These are phyloP conservation scores for Lagerstroemia speciosa DNA, from an alignment of 345 rosid species.

Conservation along the genomic window DNA sequence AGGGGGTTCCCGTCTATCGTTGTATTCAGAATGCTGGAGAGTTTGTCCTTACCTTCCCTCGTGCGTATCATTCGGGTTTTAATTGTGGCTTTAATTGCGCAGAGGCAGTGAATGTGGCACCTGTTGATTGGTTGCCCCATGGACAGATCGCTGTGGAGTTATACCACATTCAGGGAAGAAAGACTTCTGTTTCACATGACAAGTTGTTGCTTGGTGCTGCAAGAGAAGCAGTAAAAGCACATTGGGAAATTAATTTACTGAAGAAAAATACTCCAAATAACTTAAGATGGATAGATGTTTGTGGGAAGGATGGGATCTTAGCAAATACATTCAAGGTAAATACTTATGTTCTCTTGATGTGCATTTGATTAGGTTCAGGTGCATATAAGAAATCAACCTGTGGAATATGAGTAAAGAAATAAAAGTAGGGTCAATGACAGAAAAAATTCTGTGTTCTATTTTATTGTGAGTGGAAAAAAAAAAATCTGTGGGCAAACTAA, in stretches of 20 bases:
- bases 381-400: background rate
- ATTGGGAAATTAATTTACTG: conserved; percentile 86
- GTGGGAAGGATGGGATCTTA: conserved; percentile 83
- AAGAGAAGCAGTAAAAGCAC: conserved; percentile 96
- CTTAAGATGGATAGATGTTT: conserved; percentile 74
- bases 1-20: conserved; percentile 88
- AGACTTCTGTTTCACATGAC: conserved; percentile 96
- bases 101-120: conserved; percentile 98
- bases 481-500: no score
- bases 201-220: conserved; percentile 97
- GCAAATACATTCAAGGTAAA: conserved; percentile 79
- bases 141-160: conserved; percentile 90
- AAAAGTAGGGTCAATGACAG: background rate
- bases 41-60: conserved; percentile 91
- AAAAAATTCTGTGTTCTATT: background rate
- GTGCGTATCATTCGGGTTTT: conserved; percentile 98
- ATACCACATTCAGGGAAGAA: conserved; percentile 80
- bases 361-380: background rate
- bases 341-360: background rate
- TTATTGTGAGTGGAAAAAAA: no score
- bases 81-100: conserved; percentile 96
- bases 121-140: conserved; percentile 98
- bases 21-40: conserved; percentile 92
- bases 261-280: conserved; percentile 64
- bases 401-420: background rate